phyloP scores from a whole-genome alignment of 78 protist genomes.

The Dictyostelium brefeldianum region DNA sequence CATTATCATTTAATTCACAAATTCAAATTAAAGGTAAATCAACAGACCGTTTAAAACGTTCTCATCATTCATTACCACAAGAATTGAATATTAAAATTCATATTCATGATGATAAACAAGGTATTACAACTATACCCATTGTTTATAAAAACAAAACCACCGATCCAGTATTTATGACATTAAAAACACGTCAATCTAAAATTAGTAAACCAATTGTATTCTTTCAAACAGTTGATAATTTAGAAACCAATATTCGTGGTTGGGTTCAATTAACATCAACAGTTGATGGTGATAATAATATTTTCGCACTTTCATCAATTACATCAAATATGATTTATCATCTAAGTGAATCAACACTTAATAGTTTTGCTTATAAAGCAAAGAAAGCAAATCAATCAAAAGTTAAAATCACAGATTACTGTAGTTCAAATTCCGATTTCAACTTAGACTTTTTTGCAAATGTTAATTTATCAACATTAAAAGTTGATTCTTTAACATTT shows the following conservation, averaged over 20 bases:
- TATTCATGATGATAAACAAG: constrained; percentile 18
- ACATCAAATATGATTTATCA: background rate
- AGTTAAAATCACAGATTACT: background rate
- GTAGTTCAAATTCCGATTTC: background rate
- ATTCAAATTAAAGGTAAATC: constrained; percentile 4
- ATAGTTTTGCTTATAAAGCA: constrained; percentile 24
- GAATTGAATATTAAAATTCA: constrained; percentile 17
- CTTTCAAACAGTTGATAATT: constrained; percentile 59
- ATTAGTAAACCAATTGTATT: background rate
- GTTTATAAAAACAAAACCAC: constrained; percentile 45
- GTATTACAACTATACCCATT: constrained; percentile 40
- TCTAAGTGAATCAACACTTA: background rate
- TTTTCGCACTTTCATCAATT: background rate
- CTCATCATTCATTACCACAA: constrained; percentile 24
- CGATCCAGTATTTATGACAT: constrained; percentile 37
- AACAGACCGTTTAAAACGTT: constrained; percentile 22
- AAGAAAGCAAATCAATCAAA: constrained; percentile 9
- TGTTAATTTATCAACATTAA: background rate
- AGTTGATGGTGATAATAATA: background rate
- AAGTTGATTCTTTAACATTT: background rate
- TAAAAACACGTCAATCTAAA: background rate
- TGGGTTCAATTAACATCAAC: background rate
- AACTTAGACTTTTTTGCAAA: background rate
- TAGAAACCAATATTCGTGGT: background rate
- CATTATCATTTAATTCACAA: constrained; percentile 19